These are phyloP conservation scores for Xanthoparmelia taractica DNA, from an alignment of 495 filamentous ascomycete genomes.

Conservation along the genomic window DNA sequence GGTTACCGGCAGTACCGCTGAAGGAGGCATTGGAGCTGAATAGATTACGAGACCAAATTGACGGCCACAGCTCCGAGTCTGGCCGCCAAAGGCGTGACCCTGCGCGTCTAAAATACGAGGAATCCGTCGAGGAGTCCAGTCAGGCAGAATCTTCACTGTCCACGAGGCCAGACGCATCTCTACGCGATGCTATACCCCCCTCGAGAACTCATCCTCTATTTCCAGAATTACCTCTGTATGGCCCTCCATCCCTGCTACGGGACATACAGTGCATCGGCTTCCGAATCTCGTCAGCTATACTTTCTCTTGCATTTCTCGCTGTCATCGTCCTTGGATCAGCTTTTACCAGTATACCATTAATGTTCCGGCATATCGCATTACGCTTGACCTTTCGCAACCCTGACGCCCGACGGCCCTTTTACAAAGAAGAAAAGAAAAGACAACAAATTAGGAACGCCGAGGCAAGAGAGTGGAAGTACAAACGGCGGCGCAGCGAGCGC, in stretches of 20 bases:
- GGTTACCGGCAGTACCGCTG: constrained; percentile 57
- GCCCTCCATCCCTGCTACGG: constrained; percentile 56
- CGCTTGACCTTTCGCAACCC: constrained; percentile 50
- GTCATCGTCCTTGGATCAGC: constrained; percentile 68
- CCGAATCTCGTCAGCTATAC: constrained; percentile 56
- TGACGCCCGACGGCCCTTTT: constrained; percentile 55
- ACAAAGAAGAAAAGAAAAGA: constrained; percentile 57
- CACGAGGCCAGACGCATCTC: constrained; percentile 29
- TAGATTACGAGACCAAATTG: constrained; percentile 40
- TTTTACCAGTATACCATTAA: constrained; percentile 49
- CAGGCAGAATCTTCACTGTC: constrained; percentile 19
- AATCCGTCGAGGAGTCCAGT: constrained; percentile 9
- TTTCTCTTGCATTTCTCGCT: constrained; percentile 68
- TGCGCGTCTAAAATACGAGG: neutral
- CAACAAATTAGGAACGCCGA: constrained; percentile 46
- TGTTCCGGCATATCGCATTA: constrained; percentile 40
- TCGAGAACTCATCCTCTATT: constrained; percentile 75
- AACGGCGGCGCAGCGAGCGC: constrained; percentile 20
- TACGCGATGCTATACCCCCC: constrained; percentile 41
- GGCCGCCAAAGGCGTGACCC: constrained; percentile 1
- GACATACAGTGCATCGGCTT: constrained; percentile 58
- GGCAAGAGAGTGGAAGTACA: constrained; percentile 53
- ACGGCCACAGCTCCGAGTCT: neutral
- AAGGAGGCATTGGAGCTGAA: constrained; percentile 63
- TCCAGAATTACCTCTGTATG: constrained; percentile 78